Base-by-base conservation (phyloP, 768 basidiomycete species). In the Boletales sp. region DNA sequence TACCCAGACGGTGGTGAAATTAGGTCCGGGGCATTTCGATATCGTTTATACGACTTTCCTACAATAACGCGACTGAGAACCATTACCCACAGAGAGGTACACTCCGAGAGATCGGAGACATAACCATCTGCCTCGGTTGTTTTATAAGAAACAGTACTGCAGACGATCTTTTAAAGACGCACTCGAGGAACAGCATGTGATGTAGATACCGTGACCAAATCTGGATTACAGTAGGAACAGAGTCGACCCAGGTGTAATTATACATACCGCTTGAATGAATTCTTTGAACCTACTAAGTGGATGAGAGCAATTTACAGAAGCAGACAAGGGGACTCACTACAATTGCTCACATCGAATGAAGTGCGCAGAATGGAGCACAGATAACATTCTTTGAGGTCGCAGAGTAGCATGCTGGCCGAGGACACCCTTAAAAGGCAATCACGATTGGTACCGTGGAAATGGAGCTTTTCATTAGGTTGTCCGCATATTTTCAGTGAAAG, bases 401-500 rank as follows among this genome's bases (percentile, higher is more conserved):
- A 86, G 13, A 79, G 70, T n/a, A 74, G 65, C 19, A 74, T 65
- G 34, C 76, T 72, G 40, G 63, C 67, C 9, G 60, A 62, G 18
- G 74, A 75, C 43, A 86, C 84, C 15, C 74, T 84, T 8, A 86
- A 54, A 4, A 74, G 61, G 56, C 84, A 86, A 9, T 65, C 69
- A 44, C 83, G 74, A 45, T 74, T 79, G 13, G 83, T 86, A n/a
- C 84, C 84, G 63, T 86, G 84, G 58, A 85, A 86, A 24, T 84
- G 72, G 2, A 84, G 66, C 53, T 75, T 76, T 62, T 86, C 84
- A 52, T 80, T 79, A n/a, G n/a, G n/a, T n/a, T n/a, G 91, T 97
- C 51, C 84, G 97, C 57, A 99, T 97, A 2, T 99, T 98, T 82
- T 98, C 95, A 0, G 89, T 95, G 27, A 98, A 98, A 75, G 97